A percentile compares a stretch with the other conserved stretches of the same genome.
These are phyloP conservation scores for Penicillium cosmopolitanum DNA, from an alignment of 495 filamentous ascomycete species.

Conservation along the genomic window DNA sequence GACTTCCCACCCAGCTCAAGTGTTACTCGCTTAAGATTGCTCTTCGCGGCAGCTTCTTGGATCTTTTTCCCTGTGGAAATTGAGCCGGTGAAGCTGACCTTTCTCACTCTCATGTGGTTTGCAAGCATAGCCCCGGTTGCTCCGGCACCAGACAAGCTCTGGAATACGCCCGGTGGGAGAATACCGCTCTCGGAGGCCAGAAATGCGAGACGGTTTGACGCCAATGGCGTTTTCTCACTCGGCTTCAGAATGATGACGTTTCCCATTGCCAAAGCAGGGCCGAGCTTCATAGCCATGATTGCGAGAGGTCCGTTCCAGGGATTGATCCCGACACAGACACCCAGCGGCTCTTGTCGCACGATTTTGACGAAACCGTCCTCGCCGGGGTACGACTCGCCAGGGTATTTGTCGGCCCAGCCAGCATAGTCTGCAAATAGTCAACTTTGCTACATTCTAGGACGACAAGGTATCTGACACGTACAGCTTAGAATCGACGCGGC, in stretches of 20 bases:
- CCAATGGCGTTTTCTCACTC: slow-evolving; percentile 4
- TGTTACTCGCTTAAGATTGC: slow-evolving; percentile 51
- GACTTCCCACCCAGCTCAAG: slow-evolving; percentile 47
- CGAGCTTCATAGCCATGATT: background rate
- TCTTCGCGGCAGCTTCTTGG: slow-evolving; percentile 33
- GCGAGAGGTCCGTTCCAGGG: slow-evolving; percentile 6
- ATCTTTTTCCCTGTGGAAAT: slow-evolving; percentile 18
- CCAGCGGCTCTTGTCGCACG: background rate
- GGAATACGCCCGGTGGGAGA: slow-evolving; percentile 86
- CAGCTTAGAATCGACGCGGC: background rate
- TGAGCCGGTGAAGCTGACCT: slow-evolving; percentile 29
- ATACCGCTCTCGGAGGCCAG: slow-evolving; percentile 59
- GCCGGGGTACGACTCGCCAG: slow-evolving; percentile 2
- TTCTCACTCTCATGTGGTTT: slow-evolving; percentile 18
- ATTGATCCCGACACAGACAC: background rate
- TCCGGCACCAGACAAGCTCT: slow-evolving; percentile 75
- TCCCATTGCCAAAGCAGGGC: slow-evolving; percentile 5
- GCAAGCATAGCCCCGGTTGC: slow-evolving; percentile 58
- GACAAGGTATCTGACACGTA: background rate
- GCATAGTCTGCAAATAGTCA: slow-evolving; percentile 2
- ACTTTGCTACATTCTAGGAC: background rate
- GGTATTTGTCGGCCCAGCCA: slow-evolving; percentile 10
- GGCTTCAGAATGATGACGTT: slow-evolving; percentile 9
- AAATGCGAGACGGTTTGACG: background rate
- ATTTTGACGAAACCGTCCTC: slow-evolving; percentile 6